Evolutionary conservation across 2,329 filamentous ascomycete genomes (phyloP).

Genomic region (Emmonsiellopsis sp.): DNA sequence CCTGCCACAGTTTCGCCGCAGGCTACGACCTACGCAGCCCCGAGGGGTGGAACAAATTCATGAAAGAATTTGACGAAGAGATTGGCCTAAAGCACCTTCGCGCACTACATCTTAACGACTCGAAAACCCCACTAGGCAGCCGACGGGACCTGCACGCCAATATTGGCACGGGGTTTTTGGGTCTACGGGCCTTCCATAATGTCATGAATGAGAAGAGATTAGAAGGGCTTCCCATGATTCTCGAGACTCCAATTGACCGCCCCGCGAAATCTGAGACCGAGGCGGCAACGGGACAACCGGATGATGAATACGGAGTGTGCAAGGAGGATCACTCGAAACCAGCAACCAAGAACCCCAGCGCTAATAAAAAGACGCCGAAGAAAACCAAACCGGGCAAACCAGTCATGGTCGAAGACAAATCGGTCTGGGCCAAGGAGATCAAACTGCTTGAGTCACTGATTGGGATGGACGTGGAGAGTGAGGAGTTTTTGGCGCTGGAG

Average conservation of each 20-base stretch:
- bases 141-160: conserved; percentile 89
- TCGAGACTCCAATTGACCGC: conserved; percentile 89
- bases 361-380: conserved; percentile 15
- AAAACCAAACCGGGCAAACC: conserved; percentile 16
- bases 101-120: conserved; percentile 90
- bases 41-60: conserved; percentile 61
- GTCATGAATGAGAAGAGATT: conserved; percentile 76
- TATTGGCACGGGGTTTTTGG: conserved; percentile 90
- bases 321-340: conserved; percentile 13
- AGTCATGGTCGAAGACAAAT: conserved; percentile 60
- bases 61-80: conserved; percentile 65
- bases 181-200: conserved; percentile 81
- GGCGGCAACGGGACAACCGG: conserved; percentile 2
- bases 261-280: conserved; percentile 36
- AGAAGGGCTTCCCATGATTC: conserved; percentile 73
- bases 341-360: conserved; percentile 16
- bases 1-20: conserved; percentile 90
- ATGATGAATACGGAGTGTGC: conserved; percentile 9
- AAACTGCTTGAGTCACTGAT: conserved; percentile 85
- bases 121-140: conserved; percentile 76
- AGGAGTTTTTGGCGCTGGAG: conserved; percentile 62
- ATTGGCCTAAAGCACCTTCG: conserved; percentile 73
- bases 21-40: conserved; percentile 82
- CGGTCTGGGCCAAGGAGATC: conserved; percentile 87
- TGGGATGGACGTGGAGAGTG: conserved; percentile 67